Conservation (phyloP, 2,329 filamentous ascomycete genomes). For the Arthroderma sp. region DNA sequence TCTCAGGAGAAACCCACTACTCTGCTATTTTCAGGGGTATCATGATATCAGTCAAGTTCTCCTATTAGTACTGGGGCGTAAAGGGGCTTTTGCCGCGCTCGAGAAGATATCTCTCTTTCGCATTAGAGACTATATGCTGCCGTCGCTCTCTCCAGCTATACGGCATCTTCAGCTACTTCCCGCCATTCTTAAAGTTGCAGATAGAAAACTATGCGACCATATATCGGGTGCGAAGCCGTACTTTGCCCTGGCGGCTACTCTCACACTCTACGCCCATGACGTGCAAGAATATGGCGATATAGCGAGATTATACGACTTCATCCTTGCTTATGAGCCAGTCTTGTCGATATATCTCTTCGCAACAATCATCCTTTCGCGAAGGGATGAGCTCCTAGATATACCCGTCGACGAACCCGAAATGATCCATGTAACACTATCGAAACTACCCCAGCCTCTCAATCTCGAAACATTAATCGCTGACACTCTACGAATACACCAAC, state of each 20-base stretch:
- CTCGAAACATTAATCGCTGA: conserved; percentile 62
- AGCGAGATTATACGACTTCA: conserved; percentile 78
- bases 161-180: conserved; percentile 80
- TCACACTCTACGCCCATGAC: conserved; percentile 95
- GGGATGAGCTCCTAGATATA: conserved; percentile 75
- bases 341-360: conserved; percentile 88
- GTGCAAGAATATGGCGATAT: conserved; percentile 84
- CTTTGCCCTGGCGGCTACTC: conserved; percentile 81
- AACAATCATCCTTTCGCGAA: conserved; percentile 68
- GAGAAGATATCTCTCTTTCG: conserved; percentile 75
- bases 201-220: conserved; percentile 59
- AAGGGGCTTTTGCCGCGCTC: conserved; percentile 49
- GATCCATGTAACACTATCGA: conserved; percentile 76
- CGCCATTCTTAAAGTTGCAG: conserved; percentile 59
- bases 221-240: conserved; percentile 71
- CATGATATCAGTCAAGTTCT: conserved; percentile 97
- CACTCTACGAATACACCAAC: conserved; percentile 50
- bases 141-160: conserved; percentile 65
- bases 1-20: conserved; percentile 64
- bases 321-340: conserved; percentile 75
- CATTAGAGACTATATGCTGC: conserved; percentile 96
- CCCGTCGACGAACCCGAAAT: conserved; percentile 76
- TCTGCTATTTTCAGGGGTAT: conserved; percentile 96
- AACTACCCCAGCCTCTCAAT: conserved; percentile 68
- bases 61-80: conserved; percentile 63